phyloP scores from a whole-genome alignment of 192 early-diverging fungal species.

The Thamnidium elegans region DNA sequence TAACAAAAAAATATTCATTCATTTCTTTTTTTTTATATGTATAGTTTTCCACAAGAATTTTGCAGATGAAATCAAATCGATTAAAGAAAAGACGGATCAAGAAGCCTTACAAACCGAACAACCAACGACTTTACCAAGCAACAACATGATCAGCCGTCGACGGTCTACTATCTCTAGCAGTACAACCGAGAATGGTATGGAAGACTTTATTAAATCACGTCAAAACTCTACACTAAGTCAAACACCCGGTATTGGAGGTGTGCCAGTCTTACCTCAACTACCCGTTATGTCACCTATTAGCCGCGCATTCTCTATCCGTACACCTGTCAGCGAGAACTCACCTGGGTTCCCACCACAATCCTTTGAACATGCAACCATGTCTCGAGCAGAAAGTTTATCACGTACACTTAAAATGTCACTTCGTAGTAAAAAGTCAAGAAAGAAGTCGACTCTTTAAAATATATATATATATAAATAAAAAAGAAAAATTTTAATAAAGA shows the following conservation, averaged over 20 bases:
- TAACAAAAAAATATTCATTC: neutral
- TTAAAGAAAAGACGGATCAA: slow-evolving; percentile 13
- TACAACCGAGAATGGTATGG: neutral
- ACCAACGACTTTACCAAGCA: too few species aligned
- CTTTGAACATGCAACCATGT: slow-evolving; percentile 19
- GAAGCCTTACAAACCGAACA: neutral
- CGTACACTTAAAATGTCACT: slow-evolving; percentile 33
- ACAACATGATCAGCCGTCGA: neutral
- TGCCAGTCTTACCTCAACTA: neutral
- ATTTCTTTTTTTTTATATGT: slow-evolving; percentile 2
- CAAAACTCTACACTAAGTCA: neutral
- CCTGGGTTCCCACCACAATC: neutral
- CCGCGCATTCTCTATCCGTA: slow-evolving; percentile 34
- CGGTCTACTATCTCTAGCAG: neutral
- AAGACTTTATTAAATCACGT: neutral
- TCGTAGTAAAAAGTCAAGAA: slow-evolving; percentile 27
- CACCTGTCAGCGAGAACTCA: slow-evolving; percentile 11
- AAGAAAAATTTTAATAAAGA: neutral
- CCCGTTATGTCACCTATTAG: slow-evolving; percentile 29
- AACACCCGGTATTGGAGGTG: neutral
- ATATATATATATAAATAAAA: too few species aligned
- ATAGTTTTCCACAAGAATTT: slow-evolving; percentile 66
- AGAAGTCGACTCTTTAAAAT: slow-evolving; percentile 6
- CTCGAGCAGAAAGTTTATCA: slow-evolving; percentile 32
- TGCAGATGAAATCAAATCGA: slow-evolving; percentile 53